Percentiles rank a stretch among this genome's conserved stretches.
Conservation (phyloP, 306 rosid species). For the Notholithocarpus densiflorus region DNA sequence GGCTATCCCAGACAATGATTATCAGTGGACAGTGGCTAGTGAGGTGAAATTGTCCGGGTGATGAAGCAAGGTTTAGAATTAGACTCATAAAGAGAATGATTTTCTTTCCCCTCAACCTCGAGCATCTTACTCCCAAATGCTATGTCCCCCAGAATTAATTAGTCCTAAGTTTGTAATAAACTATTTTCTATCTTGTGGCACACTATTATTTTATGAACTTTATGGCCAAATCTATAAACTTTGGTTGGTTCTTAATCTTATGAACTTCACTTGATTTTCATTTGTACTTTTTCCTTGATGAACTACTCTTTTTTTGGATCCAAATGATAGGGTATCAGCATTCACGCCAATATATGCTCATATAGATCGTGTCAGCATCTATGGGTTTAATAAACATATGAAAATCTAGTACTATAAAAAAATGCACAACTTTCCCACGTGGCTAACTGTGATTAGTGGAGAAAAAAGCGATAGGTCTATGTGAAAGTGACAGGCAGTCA, state of each 20-base stretch:
- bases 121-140: background rate
- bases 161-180: background rate
- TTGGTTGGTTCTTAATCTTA: background rate
- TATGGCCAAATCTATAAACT: background rate
- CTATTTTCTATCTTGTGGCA: background rate
- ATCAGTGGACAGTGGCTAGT: background rate
- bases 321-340: background rate
- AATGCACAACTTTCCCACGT: no score
- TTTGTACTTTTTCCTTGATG: background rate
- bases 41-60: background rate
- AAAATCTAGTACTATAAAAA: no score
- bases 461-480: fast-evolving
- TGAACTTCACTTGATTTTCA: background rate
- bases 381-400: background rate
- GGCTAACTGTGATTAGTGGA: background rate
- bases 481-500: fast-evolving
- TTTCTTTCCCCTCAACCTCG: background rate
- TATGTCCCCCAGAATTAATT: background rate
- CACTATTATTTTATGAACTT: background rate
- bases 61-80: background rate
- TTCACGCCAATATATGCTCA: background rate
- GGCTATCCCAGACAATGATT: background rate
- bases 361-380: background rate
- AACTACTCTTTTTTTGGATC: no score
- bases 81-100: background rate